These are phyloP conservation scores for Coffea canephora DNA, from an alignment of 257 asterid species.

Conservation along the genomic window DNA sequence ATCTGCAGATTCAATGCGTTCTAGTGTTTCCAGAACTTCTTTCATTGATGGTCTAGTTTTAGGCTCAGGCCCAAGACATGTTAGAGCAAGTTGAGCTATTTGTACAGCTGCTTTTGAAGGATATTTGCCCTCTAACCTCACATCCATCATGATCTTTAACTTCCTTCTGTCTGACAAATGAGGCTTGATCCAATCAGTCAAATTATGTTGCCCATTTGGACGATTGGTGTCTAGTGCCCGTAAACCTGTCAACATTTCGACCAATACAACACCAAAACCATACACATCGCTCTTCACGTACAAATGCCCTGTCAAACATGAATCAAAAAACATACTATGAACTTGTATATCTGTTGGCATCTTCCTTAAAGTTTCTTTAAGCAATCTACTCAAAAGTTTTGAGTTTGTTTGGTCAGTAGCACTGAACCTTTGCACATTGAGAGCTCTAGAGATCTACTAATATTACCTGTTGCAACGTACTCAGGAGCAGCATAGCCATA, in stretches of 20 bases:
- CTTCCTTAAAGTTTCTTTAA: constrained; percentile 4
- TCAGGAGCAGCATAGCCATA: constrained; percentile 82
- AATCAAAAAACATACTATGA: constrained; percentile 3
- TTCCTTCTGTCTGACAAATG: constrained; percentile 48
- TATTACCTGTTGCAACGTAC: constrained; percentile 64
- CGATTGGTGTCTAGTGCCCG: constrained; percentile 55
- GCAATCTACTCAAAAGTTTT: not conserved
- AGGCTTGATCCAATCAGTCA: constrained; percentile 74
- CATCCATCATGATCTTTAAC: constrained; percentile 57
- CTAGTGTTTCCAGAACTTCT: constrained; percentile 51
- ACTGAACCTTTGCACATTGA: not conserved
- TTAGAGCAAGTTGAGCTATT: constrained; percentile 55
- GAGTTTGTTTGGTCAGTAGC: not conserved
- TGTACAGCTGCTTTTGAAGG: constrained; percentile 55
- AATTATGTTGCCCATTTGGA: constrained; percentile 45
- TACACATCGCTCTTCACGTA: constrained; percentile 74
- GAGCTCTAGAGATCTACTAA: not conserved
- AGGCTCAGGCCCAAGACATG: constrained; percentile 55
- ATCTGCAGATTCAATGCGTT: constrained; percentile 31
- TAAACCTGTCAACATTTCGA: constrained; percentile 67
- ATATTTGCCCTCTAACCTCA: constrained; percentile 56
- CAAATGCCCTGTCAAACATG: constrained; percentile 48
- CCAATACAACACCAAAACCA: constrained; percentile 66
- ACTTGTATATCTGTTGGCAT: not conserved
- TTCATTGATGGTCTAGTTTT: constrained; percentile 64